phyloP scores from a whole-genome alignment of 2,329 filamentous ascomycete species.

The Fusarium secorum region DNA sequence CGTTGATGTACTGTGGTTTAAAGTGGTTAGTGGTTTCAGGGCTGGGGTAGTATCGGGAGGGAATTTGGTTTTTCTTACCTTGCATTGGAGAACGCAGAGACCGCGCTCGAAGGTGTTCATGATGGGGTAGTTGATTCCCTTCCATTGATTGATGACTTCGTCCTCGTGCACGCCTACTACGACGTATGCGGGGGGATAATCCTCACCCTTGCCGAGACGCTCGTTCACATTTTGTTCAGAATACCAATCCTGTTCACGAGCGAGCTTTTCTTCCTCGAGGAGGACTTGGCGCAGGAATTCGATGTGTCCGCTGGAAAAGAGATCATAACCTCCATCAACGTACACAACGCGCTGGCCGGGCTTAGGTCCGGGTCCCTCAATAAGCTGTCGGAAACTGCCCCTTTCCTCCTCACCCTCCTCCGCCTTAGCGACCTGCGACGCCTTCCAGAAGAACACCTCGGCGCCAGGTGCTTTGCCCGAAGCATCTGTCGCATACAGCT shows the following conservation, averaged over 20 bases:
- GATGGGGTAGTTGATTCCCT: slow-evolving; percentile 97
- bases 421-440: slow-evolving; percentile 58
- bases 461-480: slow-evolving; percentile 80
- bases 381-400: slow-evolving; percentile 72
- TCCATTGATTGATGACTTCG: slow-evolving; percentile 93
- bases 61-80: slow-evolving; percentile 63
- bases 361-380: slow-evolving; percentile 74
- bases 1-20: slow-evolving; percentile 75
- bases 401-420: slow-evolving; percentile 62
- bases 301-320: slow-evolving; percentile 97
- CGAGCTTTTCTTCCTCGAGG: slow-evolving; percentile 74
- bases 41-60: neutral
- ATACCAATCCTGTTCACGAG: slow-evolving; percentile 76
- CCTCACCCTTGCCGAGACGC: slow-evolving; percentile 70
- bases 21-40: slow-evolving; percentile 12
- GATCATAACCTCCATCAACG: slow-evolving; percentile 94
- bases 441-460: slow-evolving; percentile 85
- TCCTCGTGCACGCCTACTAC: slow-evolving; percentile 95
- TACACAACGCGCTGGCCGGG: slow-evolving; percentile 89
- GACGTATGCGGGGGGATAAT: slow-evolving; percentile 86
- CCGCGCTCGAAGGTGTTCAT: slow-evolving; percentile 99
- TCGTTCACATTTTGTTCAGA: slow-evolving; percentile 68
- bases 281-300: slow-evolving; percentile 87
- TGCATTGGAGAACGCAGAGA: slow-evolving; percentile 93
- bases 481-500: slow-evolving; percentile 87